phyloP scores from a whole-genome alignment of 2,329 filamentous ascomycete species.

The Penicillium olsonii region DNA sequence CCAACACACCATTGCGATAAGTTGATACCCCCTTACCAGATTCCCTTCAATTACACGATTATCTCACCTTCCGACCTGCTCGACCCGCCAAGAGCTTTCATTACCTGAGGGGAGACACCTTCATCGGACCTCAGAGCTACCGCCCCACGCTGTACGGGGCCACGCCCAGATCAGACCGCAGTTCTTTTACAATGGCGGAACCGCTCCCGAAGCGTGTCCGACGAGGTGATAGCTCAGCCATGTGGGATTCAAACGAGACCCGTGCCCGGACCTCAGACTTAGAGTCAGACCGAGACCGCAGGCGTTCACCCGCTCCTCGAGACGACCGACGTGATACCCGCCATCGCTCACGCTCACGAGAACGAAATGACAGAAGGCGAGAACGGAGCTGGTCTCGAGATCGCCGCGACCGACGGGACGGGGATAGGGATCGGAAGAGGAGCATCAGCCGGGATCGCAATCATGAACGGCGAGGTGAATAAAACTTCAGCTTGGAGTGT shows the following conservation, averaged over 20 bases:
- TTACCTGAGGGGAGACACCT: neutral
- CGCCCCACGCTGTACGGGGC: conserved; percentile 10
- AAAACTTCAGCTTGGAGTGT: neutral
- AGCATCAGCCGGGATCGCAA: conserved; percentile 42
- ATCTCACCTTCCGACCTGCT: neutral
- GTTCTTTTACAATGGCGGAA: conserved; percentile 50
- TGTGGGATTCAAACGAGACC: conserved; percentile 57
- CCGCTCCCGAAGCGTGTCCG: conserved; percentile 54
- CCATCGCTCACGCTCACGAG: conserved; percentile 42
- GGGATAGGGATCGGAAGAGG: conserved; percentile 41
- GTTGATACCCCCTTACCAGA: conserved; percentile 18
- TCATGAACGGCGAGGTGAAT: conserved; percentile 42
- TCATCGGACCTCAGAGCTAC: neutral
- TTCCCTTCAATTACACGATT: neutral
- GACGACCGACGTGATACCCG: conserved; percentile 43
- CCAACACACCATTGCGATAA: conserved; percentile 14
- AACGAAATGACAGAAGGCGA: conserved; percentile 41
- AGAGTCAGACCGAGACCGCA: conserved; percentile 39
- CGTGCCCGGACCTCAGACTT: conserved; percentile 29
- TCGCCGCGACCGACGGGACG: conserved; percentile 37
- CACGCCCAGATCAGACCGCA: conserved; percentile 11
- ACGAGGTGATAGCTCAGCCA: conserved; percentile 60
- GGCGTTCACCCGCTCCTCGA: conserved; percentile 37
- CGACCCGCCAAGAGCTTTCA: neutral
- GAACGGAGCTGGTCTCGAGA: conserved; percentile 49